Base-by-base conservation (phyloP, 2,329 filamentous ascomycete genomes). In the Aspergillus unguis region DNA sequence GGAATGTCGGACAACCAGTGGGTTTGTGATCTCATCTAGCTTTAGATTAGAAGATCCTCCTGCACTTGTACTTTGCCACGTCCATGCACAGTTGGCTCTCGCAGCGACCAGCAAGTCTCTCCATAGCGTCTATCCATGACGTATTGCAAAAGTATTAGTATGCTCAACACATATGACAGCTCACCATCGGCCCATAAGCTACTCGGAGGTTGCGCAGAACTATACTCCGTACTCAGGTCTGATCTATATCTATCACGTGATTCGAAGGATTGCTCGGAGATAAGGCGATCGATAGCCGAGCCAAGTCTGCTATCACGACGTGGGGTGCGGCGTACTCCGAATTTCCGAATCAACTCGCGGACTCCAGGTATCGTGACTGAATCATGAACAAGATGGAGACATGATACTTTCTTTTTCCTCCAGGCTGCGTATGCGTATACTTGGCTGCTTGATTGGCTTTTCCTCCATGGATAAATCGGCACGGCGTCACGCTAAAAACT, bases 401-500 rank as follows among this genome's bases (percentile, higher is more conserved):
- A 17, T 17, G 17, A 17, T 17, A 17, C 17, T 17, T 17, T 17
- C 17, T 17, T 17, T 17, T 33, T 33, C 6, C 32, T 33, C 32
- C 32, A 33, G 44, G 17, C n/a, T 23, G 8, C 29, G 42, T 38
- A 38, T 27, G 37, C 40, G 36, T 38, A 33, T 25, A 17, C 36
- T 38, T n/a, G 17, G 36, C 36, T 41, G 9, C 33, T 25, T 38
- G 17, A 25, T 49, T 27, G 11, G 26, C 28, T 35, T 37, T 50
- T 55, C 49, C 54, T 52, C 50, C 50, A 17, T 64, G 61, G 61
- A 62, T 64, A 63, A 62, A 37, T 55, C 62, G 62, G 62, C 62
- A 64, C 56, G 48, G n/a, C 36, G 51, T 28, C 37, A 23, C 43
- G 33, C 31, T 46, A 43, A 38, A 9, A 25, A 28, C 23, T 2